Percentiles rank a stretch among this genome's conserved stretches.
phyloP scores from a whole-genome alignment of 495 filamentous ascomycete species.

The Cladorrhinum samala region DNA sequence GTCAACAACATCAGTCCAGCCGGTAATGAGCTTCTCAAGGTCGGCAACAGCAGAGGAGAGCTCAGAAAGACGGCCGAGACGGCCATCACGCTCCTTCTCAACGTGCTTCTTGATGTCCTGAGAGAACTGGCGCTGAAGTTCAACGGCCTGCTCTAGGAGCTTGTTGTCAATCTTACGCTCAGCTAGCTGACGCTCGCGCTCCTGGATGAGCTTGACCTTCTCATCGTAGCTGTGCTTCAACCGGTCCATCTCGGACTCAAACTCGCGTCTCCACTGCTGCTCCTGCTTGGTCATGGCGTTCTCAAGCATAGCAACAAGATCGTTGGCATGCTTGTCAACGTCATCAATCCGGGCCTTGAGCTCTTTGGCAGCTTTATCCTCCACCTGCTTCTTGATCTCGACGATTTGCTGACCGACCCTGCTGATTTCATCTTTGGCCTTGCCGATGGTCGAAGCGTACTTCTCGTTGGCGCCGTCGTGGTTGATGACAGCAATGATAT shows the following conservation, averaged over 20 bases:
- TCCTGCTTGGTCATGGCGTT: slow-evolving; percentile 68
- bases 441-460: slow-evolving; percentile 66
- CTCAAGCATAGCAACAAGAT: slow-evolving; percentile 76
- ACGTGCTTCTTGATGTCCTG: slow-evolving; percentile 72
- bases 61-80: slow-evolving; percentile 77
- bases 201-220: slow-evolving; percentile 68
- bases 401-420: slow-evolving; percentile 69
- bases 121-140: slow-evolving; percentile 77
- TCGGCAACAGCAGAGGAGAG: slow-evolving; percentile 69
- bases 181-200: slow-evolving; percentile 63
- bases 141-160: slow-evolving; percentile 84
- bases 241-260: slow-evolving; percentile 78
- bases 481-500: slow-evolving; percentile 88
- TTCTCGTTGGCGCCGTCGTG: slow-evolving; percentile 66
- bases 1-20: slow-evolving; percentile 84
- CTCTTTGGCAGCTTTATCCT: slow-evolving; percentile 69
- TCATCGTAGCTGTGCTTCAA: slow-evolving; percentile 68
- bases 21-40: slow-evolving; percentile 75
- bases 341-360: slow-evolving; percentile 58
- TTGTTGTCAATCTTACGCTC: slow-evolving; percentile 77
- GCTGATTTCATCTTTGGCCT: slow-evolving; percentile 77
- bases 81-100: slow-evolving; percentile 80
- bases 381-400: slow-evolving; percentile 57
- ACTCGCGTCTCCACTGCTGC: slow-evolving; percentile 75
- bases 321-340: slow-evolving; percentile 46